A percentile compares a stretch with the other conserved stretches of the same genome.
Conservation (phyloP, 192 early-diverging fungal genomes). For the Chytriomyces sp. region DNA sequence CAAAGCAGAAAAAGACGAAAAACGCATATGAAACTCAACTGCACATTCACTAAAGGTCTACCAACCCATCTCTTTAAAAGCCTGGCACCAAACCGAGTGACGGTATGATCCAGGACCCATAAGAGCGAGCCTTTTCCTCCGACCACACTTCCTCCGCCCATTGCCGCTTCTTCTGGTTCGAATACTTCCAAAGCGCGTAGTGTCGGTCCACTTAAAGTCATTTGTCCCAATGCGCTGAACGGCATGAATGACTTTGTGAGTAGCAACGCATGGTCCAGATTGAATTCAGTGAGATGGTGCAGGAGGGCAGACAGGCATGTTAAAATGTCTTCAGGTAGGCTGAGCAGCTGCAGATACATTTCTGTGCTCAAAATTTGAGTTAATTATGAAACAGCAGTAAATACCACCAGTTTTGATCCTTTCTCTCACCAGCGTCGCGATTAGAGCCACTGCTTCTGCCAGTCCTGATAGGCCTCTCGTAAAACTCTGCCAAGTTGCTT, state of each 20-base stretch:
- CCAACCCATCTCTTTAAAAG: conserved; percentile 73
- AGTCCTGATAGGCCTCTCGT: conserved; percentile 22
- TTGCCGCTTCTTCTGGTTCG: conserved; percentile 45
- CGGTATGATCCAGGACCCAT: conserved; percentile 69
- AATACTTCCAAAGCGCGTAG: conserved; percentile 71
- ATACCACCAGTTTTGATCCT: conserved; percentile 20
- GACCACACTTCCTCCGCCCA: conserved; percentile 40
- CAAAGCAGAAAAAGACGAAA: background rate
- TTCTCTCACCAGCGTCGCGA: conserved; percentile 4
- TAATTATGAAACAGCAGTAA: background rate
- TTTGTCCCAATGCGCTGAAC: conserved; percentile 62
- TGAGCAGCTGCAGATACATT: conserved; percentile 40
- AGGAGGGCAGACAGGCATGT: conserved; percentile 60
- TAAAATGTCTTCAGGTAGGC: conserved; percentile 39
- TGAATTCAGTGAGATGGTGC: conserved; percentile 69
- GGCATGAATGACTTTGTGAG: conserved; percentile 64
- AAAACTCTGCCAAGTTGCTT: conserved; percentile 38
- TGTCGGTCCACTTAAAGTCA: conserved; percentile 73
- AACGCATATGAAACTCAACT: conserved; percentile 17
- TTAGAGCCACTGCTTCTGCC: too few relatives aligned
- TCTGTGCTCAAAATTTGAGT: conserved; percentile 13
- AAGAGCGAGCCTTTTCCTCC: conserved; percentile 54
- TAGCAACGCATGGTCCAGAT: conserved; percentile 59
- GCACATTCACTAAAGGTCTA: conserved; percentile 63
- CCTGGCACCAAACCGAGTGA: conserved; percentile 67